phyloP scores from a whole-genome alignment of 352 stramenopile genomes.

The Blastocystis sp. region DNA sequence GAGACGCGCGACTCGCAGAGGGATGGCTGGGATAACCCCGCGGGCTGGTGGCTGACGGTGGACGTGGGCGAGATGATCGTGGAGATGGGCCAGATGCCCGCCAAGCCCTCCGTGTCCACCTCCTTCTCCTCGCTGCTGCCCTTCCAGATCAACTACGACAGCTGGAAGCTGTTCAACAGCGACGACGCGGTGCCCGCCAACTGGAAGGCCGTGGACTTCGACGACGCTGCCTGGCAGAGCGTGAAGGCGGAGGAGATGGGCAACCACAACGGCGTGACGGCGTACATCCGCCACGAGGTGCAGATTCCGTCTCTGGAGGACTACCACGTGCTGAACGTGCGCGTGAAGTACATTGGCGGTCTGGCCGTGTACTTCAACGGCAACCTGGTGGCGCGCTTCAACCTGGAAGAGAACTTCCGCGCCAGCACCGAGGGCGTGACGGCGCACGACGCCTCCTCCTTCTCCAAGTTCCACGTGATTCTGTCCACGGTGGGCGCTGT shows the following conservation, averaged over 20 bases:
- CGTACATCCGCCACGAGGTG: not conserved
- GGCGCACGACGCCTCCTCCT: not conserved
- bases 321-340: not conserved
- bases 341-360: not conserved
- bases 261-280: not conserved
- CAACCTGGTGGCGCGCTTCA: not conserved
- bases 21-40: not conserved
- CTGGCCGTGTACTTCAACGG: not conserved
- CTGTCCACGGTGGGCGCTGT: not conserved
- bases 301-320: not conserved
- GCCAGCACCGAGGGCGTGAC: not conserved
- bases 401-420: not conserved
- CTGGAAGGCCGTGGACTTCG: conserved; percentile 26
- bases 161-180: conserved; percentile 14
- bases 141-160: conserved; percentile 42
- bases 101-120: not conserved
- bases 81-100: conserved; percentile 17
- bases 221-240: conserved; percentile 5
- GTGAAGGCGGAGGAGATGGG: not conserved
- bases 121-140: conserved; percentile 23
- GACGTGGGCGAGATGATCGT: conserved; percentile 17
- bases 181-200: not conserved
- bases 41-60: conserved; percentile 29
- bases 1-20: not conserved
- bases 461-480: conserved; percentile 8